phyloP scores from a whole-genome alignment of 139 green algal species.

The Chlamydomonas incerta region DNA sequence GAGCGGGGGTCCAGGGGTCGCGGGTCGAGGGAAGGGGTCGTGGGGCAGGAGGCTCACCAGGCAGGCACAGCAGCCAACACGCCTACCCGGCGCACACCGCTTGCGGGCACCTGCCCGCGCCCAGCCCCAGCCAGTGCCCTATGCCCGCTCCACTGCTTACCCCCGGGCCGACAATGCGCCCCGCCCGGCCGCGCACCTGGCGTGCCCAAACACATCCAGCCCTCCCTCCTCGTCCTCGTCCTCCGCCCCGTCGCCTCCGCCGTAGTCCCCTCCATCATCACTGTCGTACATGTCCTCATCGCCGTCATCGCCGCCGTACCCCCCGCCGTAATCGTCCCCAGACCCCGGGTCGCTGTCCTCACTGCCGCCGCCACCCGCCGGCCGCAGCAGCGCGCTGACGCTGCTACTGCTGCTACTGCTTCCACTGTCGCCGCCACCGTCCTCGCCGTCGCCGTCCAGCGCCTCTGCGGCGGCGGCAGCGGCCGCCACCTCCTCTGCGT shows the following conservation, averaged over 20 bases:
- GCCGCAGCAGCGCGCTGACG: background rate
- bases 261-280: background rate
- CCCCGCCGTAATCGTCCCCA: background rate
- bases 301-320: background rate
- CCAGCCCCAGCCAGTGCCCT: too few species aligned
- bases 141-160: too few species aligned
- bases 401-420: constrained; percentile 2
- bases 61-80: too few species aligned
- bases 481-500: background rate
- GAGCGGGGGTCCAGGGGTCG: too few species aligned
- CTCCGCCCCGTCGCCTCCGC: background rate
- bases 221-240: background rate
- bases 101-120: too few species aligned
- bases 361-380: background rate
- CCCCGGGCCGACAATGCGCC: too few species aligned
- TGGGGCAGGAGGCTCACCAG: too few species aligned
- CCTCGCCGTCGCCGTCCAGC: background rate
- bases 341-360: background rate
- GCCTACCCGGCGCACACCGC: too few species aligned
- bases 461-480: background rate
- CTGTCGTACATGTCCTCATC: constrained; percentile 6
- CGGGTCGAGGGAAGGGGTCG: too few species aligned
- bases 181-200: too few species aligned
- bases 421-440: background rate
- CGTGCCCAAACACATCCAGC: constrained; percentile 32